A percentile compares a stretch with the other conserved stretches of the same genome.
phyloP scores from a whole-genome alignment of 2,329 filamentous ascomycete genomes.

The Neoscytalidium dimidiatum region DNA sequence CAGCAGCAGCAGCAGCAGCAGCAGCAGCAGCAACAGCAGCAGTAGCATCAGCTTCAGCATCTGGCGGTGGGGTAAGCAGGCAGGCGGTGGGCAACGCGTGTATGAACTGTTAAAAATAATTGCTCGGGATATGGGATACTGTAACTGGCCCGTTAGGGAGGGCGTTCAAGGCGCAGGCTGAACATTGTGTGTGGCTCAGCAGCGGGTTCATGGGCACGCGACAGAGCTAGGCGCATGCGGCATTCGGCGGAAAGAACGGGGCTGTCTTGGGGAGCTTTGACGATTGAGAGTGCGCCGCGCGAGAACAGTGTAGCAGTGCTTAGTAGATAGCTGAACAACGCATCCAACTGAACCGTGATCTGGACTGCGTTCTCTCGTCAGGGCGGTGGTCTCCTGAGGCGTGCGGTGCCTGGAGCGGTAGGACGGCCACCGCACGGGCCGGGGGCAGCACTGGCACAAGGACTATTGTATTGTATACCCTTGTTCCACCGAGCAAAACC shows the following conservation, averaged over 20 bases:
- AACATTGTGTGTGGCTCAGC: background rate
- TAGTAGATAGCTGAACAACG: slow-evolving; percentile 13
- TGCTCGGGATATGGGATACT: background rate
- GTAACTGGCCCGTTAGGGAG: background rate
- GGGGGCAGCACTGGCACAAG: no score
- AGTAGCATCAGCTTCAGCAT: background rate
- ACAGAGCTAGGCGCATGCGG: background rate
- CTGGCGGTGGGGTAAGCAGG: slow-evolving; percentile 7
- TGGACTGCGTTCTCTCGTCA: background rate
- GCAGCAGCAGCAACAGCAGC: background rate
- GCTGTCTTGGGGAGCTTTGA: background rate
- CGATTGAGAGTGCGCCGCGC: background rate
- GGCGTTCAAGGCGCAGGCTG: slow-evolving; percentile 9
- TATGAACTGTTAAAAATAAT: background rate
- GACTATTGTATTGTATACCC: no score
- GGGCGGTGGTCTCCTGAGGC: background rate
- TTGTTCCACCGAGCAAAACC: no score
- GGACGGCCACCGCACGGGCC: background rate
- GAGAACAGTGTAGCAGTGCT: background rate
- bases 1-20: background rate
- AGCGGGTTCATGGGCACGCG: background rate
- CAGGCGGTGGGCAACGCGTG: background rate
- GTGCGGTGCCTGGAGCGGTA: background rate
- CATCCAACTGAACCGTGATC: slow-evolving; percentile 4
- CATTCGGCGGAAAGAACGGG: background rate